Evolutionary conservation across 2,329 filamentous ascomycete genomes (phyloP), one percentile per base, ranked within the genome.

Genomic region (Trichoderma sp.): DNA sequence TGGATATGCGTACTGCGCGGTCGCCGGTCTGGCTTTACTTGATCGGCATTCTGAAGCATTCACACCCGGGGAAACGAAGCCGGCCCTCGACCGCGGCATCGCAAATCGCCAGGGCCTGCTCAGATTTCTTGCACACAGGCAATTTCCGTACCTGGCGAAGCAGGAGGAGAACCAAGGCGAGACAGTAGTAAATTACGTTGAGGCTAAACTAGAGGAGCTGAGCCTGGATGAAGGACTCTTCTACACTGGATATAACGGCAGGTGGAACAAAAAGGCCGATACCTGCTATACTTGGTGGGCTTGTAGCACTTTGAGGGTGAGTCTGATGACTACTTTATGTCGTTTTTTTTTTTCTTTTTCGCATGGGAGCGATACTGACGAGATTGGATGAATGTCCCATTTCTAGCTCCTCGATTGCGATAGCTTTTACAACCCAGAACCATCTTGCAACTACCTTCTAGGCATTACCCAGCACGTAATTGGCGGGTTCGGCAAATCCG

Each of bases 251-350:
- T 93, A 96, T 80, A 97, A 96, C 74, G 95, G 95, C 29, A 89
- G 95, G 59, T 89, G 88, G 76, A 97, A 97, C 81, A 99, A 99
- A 78, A 85, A 90, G 57, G 91, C 92, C 10, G 95, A 99, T 79
- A 98, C 95, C 0, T 99, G 95, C 80, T 99, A 99, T 78, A 90
- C 89, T 25, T 99, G 94, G 84, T 99, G 95, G 95, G 92, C 92
- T 0, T 85, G 86, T 4, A 93, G 88, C 2, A 88, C 93, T 1
- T 76, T 87, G 1, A 73, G 76, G 63, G 82, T 84, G 74, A 70
- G 78, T 60, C 7, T 37, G 13, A 27, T 17, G 34, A 2, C 7
- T 19, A 27, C 27, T 65, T 15, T 3, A 15, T 5, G 10, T 25
- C 5, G n/a, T 56, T 2, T 3, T 22, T 45, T 25, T 2, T n/a